A percentile compares a stretch with the other conserved stretches of the same genome.
These are phyloP conservation scores for Aspergillus uvarum DNA, from an alignment of 2,329 filamentous ascomycete species.

Conservation along the genomic window DNA sequence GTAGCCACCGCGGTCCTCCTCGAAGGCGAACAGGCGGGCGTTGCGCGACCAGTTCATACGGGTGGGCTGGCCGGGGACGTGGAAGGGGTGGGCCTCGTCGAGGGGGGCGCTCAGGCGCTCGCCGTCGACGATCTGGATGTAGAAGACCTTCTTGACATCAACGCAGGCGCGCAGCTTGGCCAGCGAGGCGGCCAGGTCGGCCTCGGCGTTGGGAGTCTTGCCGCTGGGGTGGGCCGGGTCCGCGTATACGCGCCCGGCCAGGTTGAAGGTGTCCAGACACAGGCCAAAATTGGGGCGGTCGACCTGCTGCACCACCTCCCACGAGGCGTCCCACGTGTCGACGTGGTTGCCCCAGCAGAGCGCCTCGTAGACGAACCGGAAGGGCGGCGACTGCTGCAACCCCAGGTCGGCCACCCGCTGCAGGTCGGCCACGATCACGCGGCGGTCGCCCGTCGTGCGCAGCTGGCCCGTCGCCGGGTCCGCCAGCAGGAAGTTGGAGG, in stretches of 20 bases:
- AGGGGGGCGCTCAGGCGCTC: slow-evolving; percentile 62
- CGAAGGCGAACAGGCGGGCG: slow-evolving; percentile 67
- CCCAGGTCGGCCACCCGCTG: slow-evolving; percentile 67
- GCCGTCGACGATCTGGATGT: slow-evolving; percentile 74
- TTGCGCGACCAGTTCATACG: slow-evolving; percentile 80
- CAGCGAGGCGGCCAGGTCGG: slow-evolving; percentile 56
- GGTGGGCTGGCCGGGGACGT: slow-evolving; percentile 57
- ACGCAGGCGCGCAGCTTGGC: slow-evolving; percentile 55
- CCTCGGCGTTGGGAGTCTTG: slow-evolving; percentile 55
- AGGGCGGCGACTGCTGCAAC: slow-evolving; percentile 52
- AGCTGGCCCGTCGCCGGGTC: slow-evolving; percentile 38
- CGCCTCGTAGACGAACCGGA: slow-evolving; percentile 72
- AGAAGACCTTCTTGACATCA: slow-evolving; percentile 67
- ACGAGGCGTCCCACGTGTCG: slow-evolving; percentile 70
- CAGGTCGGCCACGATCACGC: slow-evolving; percentile 63
- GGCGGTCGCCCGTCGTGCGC: slow-evolving; percentile 50
- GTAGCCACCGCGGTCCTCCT: slow-evolving; percentile 63
- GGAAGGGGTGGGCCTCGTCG: slow-evolving; percentile 56
- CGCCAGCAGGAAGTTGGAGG: slow-evolving; percentile 63
- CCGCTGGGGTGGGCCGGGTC: slow-evolving; percentile 61
- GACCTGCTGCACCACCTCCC: slow-evolving; percentile 65
- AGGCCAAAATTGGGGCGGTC: slow-evolving; percentile 71
- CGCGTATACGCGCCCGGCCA: slow-evolving; percentile 68
- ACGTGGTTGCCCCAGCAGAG: slow-evolving; percentile 70
- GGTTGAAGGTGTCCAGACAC: slow-evolving; percentile 77